A percentile compares a stretch with the other conserved stretches of the same genome.
Conservation (phyloP, 2,329 filamentous ascomycete species). For the Magnaporthiopsis incrustans region DNA sequence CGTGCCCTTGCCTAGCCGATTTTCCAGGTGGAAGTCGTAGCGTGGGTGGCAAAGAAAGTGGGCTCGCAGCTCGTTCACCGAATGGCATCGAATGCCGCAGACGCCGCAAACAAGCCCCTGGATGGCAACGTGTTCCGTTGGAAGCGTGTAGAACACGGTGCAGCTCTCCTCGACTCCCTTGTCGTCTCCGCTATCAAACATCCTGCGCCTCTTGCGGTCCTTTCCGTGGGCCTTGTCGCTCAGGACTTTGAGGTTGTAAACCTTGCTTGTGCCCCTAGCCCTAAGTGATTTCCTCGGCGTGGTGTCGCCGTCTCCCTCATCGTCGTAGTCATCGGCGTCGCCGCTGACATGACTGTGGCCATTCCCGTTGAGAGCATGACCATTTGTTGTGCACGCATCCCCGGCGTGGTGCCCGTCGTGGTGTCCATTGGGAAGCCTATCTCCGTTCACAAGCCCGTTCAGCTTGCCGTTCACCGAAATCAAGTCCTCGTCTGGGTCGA, state of each 20-base stretch:
- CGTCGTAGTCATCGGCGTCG: conserved; percentile 31
- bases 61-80: conserved; percentile 37
- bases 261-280: conserved; percentile 37
- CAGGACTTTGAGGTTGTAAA: conserved; percentile 52
- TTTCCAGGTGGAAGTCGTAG: conserved; percentile 34
- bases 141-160: conserved; percentile 37
- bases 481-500: conserved; percentile 27
- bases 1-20: conserved; percentile 26
- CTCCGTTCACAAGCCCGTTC: conserved; percentile 13
- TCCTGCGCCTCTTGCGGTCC: conserved; percentile 35
- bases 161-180: conserved; percentile 23
- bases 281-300: conserved; percentile 46
- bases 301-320: conserved; percentile 36
- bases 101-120: conserved; percentile 42
- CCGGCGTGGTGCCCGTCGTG: conserved; percentile 12
- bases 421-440: conserved; percentile 15
- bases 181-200: conserved; percentile 18
- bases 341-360: conserved; percentile 10
- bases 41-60: conserved; percentile 42
- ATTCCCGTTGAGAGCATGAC: conserved; percentile 8
- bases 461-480: conserved; percentile 20
- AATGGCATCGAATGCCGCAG: conserved; percentile 39
- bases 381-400: conserved; percentile 8
- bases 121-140: conserved; percentile 36
- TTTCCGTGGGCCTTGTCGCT: conserved; percentile 50